Evolutionary conservation across 768 basidiomycete species (phyloP).

Genomic region (Myochromella boudieri): DNA sequence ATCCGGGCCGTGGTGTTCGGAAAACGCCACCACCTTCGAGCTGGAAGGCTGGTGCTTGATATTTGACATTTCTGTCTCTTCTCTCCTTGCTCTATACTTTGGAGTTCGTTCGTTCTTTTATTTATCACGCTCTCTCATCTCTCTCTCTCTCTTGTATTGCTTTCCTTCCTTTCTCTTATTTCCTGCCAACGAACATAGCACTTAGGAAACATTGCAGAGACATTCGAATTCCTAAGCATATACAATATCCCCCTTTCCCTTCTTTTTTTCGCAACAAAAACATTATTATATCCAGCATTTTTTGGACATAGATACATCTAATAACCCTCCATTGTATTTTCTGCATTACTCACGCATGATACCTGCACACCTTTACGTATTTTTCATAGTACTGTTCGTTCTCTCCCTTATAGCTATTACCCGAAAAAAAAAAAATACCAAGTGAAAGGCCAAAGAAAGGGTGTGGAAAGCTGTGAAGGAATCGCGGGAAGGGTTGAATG

Average conservation of each 20-base stretch:
- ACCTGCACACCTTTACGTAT: conserved; percentile 10
- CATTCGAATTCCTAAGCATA: conserved; percentile 3
- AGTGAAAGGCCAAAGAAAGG: no score
- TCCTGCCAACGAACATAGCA: neutral
- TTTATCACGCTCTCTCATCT: conserved; percentile 7
- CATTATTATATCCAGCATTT: conserved; percentile 19
- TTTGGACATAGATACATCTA: conserved; percentile 18
- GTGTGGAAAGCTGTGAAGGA: no score
- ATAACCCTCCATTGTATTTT: conserved; percentile 23
- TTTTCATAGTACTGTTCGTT: conserved; percentile 1
- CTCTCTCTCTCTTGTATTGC: conserved; percentile 3
- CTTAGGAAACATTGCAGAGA: conserved; percentile 7
- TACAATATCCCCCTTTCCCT: neutral
- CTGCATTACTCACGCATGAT: conserved; percentile 25
- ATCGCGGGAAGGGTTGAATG: no score
- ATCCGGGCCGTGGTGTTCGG: conserved; percentile 24
- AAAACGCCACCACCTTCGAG: conserved; percentile 59
- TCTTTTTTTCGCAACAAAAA: conserved; percentile 17
- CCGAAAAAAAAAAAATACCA: no score
- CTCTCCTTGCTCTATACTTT: conserved; percentile 10
- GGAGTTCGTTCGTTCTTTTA: conserved; percentile 11
- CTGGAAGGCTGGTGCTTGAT: conserved; percentile 47
- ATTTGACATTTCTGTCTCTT: conserved; percentile 6
- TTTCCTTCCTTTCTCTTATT: conserved; percentile 11
- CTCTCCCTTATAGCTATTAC: no score